These are phyloP conservation scores for Ceratobasidium sp. DNA, from an alignment of 1,284 basidiomycete species.

Conservation along the genomic window DNA sequence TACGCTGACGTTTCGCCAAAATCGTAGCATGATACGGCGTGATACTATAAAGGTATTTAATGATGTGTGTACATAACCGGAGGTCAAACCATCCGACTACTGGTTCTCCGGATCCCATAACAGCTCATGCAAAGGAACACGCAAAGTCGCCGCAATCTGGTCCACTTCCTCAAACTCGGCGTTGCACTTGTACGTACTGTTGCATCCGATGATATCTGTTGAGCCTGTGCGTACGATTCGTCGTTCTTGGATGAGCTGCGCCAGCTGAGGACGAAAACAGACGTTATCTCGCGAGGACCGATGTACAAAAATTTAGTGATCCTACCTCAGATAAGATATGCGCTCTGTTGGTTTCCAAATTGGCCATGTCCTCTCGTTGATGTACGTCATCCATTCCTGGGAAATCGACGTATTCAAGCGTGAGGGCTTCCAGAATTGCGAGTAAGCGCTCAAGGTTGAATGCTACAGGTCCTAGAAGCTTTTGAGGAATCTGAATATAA, in stretches of 20 bases:
- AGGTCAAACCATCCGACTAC: background rate
- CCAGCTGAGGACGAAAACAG: conserved; percentile 65
- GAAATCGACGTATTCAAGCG: conserved; percentile 75
- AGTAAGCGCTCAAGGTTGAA: conserved; percentile 88
- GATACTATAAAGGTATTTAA: no score
- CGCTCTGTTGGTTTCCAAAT: conserved; percentile 75
- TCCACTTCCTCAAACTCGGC: conserved; percentile 76
- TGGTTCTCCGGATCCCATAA: conserved; percentile 70
- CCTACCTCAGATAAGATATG: conserved; percentile 70
- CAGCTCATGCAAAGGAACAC: conserved; percentile 75
- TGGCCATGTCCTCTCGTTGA: conserved; percentile 70
- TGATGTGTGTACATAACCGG: background rate
- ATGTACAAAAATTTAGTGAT: background rate
- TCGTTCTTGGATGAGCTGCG: conserved; percentile 77
- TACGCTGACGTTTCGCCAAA: no score
- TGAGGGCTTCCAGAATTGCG: conserved; percentile 84
- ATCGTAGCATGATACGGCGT: no score
- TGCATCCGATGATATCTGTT: conserved; percentile 76
- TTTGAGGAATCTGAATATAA: conserved; percentile 75
- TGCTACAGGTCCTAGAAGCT: conserved; percentile 82
- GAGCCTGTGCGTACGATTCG: conserved; percentile 73
- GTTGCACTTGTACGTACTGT: conserved; percentile 80
- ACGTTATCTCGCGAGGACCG: background rate
- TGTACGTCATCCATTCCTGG: conserved; percentile 54
- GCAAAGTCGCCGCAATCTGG: conserved; percentile 73